Base-by-base conservation (phyloP, 2,329 filamentous ascomycete species). In the Aspergillus sp. region DNA sequence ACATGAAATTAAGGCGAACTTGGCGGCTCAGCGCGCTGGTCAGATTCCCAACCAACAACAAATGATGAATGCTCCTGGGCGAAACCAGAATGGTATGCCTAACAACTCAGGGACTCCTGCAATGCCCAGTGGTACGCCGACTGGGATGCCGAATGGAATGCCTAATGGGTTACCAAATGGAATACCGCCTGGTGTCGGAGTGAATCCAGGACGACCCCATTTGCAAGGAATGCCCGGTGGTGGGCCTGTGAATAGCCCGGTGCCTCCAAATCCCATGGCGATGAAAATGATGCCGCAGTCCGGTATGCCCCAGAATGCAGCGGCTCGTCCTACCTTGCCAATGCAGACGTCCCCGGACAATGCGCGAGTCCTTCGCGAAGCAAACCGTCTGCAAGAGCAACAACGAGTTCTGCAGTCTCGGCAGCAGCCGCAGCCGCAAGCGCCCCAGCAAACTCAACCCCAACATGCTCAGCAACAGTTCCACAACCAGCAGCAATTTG, bases 331-430 rank as follows among this genome's bases (percentile, higher is more conserved):
- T 55, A 75, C 76, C 20, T 70, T 78, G 56, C 69, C 74, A 20
- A 78, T 88, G 66, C 87, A 89, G 67, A 84, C 87, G 9, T 78
- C 78, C 36, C 76, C 80, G 4, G 78, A 82, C 56, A 80, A 80
- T 61, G 72, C 78, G 39, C 77, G 80, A 10, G 76, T 82, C 26
- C 75, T 80, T 39, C 75, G 80, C 51, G 79, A 82, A 69, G 79
- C 77, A 32, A 79, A 73, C 61, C 76, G 79, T 49, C 69, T 81
- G 32, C 79, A 81, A 69, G 76, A 80, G 61, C 78, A 78, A 62
- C 86, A 87, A 56, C 84, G 86, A 49, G 86, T 90, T 47, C 82
- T 89, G 11, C 87, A 90, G 59, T 76, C 76, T 53, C 74, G 77
- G 29, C 77, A 78, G 54, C 76, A 74, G 24, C 54, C 52, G 26